Evolutionary conservation across 2,329 filamentous ascomycete species (phyloP).

Genomic region (Berkeleyomyces rouxiae): DNA sequence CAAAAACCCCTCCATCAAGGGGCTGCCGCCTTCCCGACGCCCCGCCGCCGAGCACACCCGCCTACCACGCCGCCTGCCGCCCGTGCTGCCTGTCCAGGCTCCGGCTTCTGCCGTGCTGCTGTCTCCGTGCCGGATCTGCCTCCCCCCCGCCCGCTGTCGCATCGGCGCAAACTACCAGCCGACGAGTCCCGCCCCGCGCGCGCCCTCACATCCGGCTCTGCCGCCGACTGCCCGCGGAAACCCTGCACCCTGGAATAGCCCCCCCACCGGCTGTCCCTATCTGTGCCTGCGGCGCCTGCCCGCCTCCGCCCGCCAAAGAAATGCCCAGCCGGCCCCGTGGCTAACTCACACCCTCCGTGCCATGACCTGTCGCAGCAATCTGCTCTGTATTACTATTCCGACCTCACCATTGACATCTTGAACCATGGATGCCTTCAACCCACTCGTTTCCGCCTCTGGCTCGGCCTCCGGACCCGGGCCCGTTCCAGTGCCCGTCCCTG

Average conservation of each 20-base stretch:
- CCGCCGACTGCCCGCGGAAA: neutral
- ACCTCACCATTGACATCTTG: neutral
- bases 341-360: neutral
- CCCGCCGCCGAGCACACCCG: too few relatives aligned
- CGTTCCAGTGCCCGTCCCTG: constrained; percentile 1
- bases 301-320: neutral
- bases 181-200: neutral
- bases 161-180: too few relatives aligned
- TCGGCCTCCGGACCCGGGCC: neutral
- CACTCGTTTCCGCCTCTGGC: neutral
- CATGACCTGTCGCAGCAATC: neutral
- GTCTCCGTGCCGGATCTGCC: too few relatives aligned
- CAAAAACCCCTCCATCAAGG: neutral
- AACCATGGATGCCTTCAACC: constrained; percentile 10
- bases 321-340: neutral
- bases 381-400: neutral
- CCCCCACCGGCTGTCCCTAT: too few relatives aligned
- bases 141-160: too few relatives aligned
- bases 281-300: neutral
- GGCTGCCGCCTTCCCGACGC: neutral
- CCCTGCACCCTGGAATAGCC: neutral
- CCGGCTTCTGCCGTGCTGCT: too few relatives aligned
- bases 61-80: too few relatives aligned
- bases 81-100: too few relatives aligned
- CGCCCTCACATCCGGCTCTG: neutral